Evolutionary conservation across 192 early-diverging fungal species (phyloP), one percentile per base, ranked within the genome.

Genomic region (Backusella morwellensis): DNA sequence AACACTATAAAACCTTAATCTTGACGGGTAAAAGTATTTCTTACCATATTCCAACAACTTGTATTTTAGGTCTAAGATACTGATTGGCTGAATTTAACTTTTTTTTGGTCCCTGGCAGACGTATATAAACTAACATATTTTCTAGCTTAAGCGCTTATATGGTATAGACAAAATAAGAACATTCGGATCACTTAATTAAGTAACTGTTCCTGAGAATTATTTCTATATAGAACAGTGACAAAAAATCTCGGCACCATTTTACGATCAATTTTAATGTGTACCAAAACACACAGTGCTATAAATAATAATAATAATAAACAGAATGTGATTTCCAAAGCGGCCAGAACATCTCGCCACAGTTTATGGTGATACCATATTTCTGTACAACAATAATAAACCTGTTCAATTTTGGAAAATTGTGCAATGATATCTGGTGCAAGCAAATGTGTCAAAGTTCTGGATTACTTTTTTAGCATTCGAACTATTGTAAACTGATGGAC

Each of bases 311-410:
- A 17, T 3, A 1, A 17, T 21, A 52, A 52, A 52, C 47, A 54
- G 8, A 54, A 54, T 19, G 52, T 54, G 54, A 21, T 56, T 56
- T 56, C 21, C 54, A 56, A 54, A 54, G 54, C 3, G 54, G 19
- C 54, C 21, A 56, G 54, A 56, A 56, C 42, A 44, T 56, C 54
- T 56, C 54, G 54, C 54, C 54, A 56, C 54, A 56, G 54, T 56
- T 56, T 56, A 11, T 56, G n/a, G 54, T 56, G 54, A 23, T 56
- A 21, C 54, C 54, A 44, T 40, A 56, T 11, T 32, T 11, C 8
- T 23, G 54, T 56, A 21, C 54, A 56, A 56, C 54, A 56, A 56
- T 56, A 56, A 56, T 56, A 21, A 56, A 23, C 3, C 7, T 21
- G 11, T 26, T 56, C 54, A 9, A n/a, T 21, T 21, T 56, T 56